These are phyloP conservation scores for Plasmodium ovale DNA, from an alignment of 169 alveolate species.

Conservation along the genomic window DNA sequence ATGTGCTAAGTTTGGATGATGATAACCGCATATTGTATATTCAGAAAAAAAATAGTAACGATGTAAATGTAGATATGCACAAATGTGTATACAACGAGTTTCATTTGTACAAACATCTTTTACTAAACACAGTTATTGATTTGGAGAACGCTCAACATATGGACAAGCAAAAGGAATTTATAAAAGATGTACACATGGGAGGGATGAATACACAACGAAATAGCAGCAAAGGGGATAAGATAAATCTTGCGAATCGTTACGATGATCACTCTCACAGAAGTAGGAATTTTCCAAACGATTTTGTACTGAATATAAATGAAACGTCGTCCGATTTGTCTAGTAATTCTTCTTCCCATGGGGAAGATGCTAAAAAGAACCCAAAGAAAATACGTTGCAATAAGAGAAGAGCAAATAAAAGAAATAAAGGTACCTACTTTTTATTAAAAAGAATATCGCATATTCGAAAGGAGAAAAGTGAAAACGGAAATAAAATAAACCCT, in stretches of 20 bases:
- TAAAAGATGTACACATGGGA: neutral
- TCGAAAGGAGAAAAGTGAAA: slow-evolving; percentile 36
- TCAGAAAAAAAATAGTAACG: slow-evolving; percentile 25
- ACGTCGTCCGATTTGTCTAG: neutral
- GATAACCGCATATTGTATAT: slow-evolving; percentile 10
- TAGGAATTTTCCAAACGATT: neutral
- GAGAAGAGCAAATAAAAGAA: neutral
- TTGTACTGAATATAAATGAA: slow-evolving; percentile 11
- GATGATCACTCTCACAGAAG: neutral
- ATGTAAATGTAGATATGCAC: slow-evolving; percentile 12
- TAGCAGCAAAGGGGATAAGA: neutral
- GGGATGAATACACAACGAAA: neutral
- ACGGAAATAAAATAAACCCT: neutral
- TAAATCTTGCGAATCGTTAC: neutral
- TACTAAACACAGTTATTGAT: slow-evolving; percentile 24
- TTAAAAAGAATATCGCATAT: slow-evolving; percentile 16
- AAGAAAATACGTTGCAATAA: neutral
- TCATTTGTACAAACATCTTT: slow-evolving; percentile 60
- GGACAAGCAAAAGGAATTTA: neutral
- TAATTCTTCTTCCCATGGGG: neutral
- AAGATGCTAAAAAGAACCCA: neutral
- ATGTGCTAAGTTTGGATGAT: slow-evolving; percentile 23
- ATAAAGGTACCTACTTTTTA: neutral
- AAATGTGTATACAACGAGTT: slow-evolving; percentile 60
- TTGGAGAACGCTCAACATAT: neutral